Conservation (phyloP, 2,329 filamentous ascomycete genomes). For the Fusarium pininemorale region DNA sequence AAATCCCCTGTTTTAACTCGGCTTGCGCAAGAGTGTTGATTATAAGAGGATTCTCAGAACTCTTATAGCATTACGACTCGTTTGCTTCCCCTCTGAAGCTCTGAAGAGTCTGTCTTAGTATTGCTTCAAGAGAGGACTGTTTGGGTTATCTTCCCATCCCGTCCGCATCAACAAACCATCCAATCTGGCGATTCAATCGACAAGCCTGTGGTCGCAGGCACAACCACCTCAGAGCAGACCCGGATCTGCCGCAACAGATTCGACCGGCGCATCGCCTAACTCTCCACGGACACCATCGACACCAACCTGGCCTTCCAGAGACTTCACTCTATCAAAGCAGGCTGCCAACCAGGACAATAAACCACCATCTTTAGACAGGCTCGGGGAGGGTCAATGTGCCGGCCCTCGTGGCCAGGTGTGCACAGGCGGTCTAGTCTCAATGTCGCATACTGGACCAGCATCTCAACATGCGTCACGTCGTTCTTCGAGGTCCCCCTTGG, state of each 20-base stretch:
- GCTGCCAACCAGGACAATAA: slow-evolving; percentile 36
- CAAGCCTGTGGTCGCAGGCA: slow-evolving; percentile 50
- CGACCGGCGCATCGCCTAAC: slow-evolving; percentile 46
- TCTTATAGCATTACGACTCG: slow-evolving; percentile 1
- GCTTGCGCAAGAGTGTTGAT: background rate
- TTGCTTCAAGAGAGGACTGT: slow-evolving; percentile 43
- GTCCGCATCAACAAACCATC: slow-evolving; percentile 39
- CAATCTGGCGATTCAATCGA: slow-evolving; percentile 49
- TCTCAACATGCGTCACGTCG: slow-evolving; percentile 64
- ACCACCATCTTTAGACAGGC: slow-evolving; percentile 30
- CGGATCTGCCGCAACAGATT: slow-evolving; percentile 46
- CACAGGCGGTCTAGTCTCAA: slow-evolving; percentile 68
- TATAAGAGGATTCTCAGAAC: background rate
- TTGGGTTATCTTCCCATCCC: slow-evolving; percentile 48
- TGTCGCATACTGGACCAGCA: slow-evolving; percentile 70
- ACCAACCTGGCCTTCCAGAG: slow-evolving; percentile 44
- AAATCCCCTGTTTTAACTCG: slow-evolving; percentile 12
- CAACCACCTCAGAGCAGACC: slow-evolving; percentile 45
- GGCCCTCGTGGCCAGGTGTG: slow-evolving; percentile 60
- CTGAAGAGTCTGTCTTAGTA: slow-evolving; percentile 5
- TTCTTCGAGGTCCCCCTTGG: slow-evolving; percentile 56
- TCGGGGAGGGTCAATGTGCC: slow-evolving; percentile 63
- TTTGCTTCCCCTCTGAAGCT: slow-evolving; percentile 8
- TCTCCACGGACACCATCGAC: slow-evolving; percentile 50
- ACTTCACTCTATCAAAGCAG: slow-evolving; percentile 31